Evolutionary conservation across 257 asterid species (phyloP).

Genomic region (Penstemon davidsonii): DNA sequence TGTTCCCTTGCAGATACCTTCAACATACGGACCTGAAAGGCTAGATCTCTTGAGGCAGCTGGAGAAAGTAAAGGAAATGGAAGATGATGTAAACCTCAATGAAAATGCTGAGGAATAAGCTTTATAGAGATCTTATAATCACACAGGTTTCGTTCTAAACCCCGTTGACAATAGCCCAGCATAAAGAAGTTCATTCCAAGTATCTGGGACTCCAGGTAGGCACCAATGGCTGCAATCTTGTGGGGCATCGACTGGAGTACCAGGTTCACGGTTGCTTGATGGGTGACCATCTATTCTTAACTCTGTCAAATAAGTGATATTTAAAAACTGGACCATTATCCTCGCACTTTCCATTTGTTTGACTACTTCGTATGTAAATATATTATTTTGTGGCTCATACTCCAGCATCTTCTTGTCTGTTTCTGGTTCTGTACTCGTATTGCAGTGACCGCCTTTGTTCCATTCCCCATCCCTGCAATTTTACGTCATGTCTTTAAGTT

Average conservation of each 20-base stretch:
- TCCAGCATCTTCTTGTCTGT: conserved; percentile 32
- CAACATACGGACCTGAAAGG: conserved; percentile 93
- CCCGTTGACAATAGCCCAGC: conserved; percentile 37
- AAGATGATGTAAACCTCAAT: conserved; percentile 48
- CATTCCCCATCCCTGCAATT: conserved; percentile 48
- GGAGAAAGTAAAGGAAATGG: conserved; percentile 90
- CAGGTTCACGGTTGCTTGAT: conserved; percentile 47
- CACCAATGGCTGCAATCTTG: conserved; percentile 69
- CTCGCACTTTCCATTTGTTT: conserved; percentile 34
- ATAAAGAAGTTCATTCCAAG: conserved; percentile 51
- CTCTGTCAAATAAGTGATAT: conserved; percentile 47
- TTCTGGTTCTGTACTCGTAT: conserved; percentile 42
- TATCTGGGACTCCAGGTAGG: conserved; percentile 60
- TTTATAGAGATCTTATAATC: neutral
- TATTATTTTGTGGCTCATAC: conserved; percentile 36
- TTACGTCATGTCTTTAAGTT: neutral
- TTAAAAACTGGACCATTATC: conserved; percentile 33
- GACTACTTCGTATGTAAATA: conserved; percentile 37
- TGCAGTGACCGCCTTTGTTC: conserved; percentile 48
- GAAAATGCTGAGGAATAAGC: conserved; percentile 53
- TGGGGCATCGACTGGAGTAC: conserved; percentile 42
- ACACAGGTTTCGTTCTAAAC: conserved; percentile 26
- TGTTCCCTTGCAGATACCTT: conserved; percentile 72
- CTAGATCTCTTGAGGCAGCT: conserved; percentile 90
- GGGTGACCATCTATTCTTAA: conserved; percentile 55